These are phyloP conservation scores for Cytospora chrysosperma DNA, from an alignment of 2,329 filamentous ascomycete species.

Conservation along the genomic window DNA sequence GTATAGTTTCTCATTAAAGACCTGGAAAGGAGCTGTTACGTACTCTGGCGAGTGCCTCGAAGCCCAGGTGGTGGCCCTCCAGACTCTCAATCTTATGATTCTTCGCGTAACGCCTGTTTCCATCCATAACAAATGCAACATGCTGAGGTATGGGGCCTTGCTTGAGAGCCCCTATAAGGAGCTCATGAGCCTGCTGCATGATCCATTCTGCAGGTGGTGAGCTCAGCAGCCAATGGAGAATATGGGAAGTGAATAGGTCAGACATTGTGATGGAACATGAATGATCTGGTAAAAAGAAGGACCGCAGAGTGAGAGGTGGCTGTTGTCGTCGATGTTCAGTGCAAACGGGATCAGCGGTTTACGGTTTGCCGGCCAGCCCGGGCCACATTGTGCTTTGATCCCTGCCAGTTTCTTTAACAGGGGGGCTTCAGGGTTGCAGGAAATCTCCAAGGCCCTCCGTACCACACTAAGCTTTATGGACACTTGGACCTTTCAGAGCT, in stretches of 20 bases:
- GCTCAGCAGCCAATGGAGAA: conserved; percentile 70
- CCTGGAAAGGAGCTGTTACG: neutral
- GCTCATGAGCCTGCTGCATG: conserved; percentile 73
- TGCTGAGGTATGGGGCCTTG: conserved; percentile 93
- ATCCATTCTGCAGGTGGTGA: conserved; percentile 92
- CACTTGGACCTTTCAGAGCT: neutral
- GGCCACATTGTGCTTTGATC: conserved; percentile 4
- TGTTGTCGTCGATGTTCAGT: neutral
- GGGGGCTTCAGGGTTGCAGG: neutral
- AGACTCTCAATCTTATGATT: conserved; percentile 92
- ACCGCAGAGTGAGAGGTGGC: neutral
- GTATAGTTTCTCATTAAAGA: neutral
- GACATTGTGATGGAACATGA: conserved; percentile 43
- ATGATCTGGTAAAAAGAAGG: neutral
- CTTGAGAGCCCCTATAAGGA: conserved; percentile 82
- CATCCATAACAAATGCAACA: conserved; percentile 99
- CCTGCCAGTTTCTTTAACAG: neutral
- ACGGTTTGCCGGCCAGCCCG: neutral
- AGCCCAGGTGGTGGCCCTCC: conserved; percentile 92
- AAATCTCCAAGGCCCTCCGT: neutral
- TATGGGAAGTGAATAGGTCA: conserved; percentile 49
- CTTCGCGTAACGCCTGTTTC: conserved; percentile 88
- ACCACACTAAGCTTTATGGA: conserved; percentile 5
- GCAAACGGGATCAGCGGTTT: conserved; percentile 8
- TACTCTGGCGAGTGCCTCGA: conserved; percentile 87